phyloP scores from a whole-genome alignment of 1,284 basidiomycete species.

The Coniferiporia weirii region DNA sequence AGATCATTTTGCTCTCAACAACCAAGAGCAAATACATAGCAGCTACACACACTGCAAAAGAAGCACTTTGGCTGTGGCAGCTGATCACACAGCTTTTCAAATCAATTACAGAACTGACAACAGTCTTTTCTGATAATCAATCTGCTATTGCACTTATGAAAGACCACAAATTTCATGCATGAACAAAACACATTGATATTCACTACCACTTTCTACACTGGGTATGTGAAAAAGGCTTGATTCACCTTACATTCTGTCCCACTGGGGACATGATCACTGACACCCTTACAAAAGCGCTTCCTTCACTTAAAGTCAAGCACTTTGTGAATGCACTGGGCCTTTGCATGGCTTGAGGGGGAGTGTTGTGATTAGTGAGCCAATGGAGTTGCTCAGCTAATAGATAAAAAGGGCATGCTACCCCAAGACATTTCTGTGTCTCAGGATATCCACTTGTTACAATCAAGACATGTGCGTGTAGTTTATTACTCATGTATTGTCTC shows the following conservation, averaged over 20 bases:
- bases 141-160: constrained; percentile 23
- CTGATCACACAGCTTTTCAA: constrained; percentile 18
- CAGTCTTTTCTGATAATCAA: constrained; percentile 27
- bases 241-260: constrained; percentile 18
- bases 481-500: too few relatives aligned
- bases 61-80: constrained; percentile 24
- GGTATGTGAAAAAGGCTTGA: constrained; percentile 15
- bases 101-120: constrained; percentile 2
- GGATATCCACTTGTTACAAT: too few relatives aligned
- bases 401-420: too few relatives aligned
- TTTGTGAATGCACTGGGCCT: background rate
- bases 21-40: constrained; percentile 19
- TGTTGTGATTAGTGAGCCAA: too few relatives aligned
- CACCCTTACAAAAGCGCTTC: constrained; percentile 20
- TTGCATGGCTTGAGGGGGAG: constrained; percentile 16
- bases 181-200: constrained; percentile 32
- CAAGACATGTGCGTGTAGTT: too few relatives aligned
- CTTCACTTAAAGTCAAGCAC: constrained; percentile 2
- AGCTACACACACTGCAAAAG: constrained; percentile 20
- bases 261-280: constrained; percentile 20
- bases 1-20: constrained; percentile 17
- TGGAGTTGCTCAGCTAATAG: too few relatives aligned
- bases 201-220: constrained; percentile 24
- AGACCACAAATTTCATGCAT: constrained; percentile 26
- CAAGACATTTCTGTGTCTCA: too few relatives aligned